Evolutionary conservation across 768 basidiomycete genomes (phyloP).

Genomic region (Erythrobasidium yunnanense): DNA sequence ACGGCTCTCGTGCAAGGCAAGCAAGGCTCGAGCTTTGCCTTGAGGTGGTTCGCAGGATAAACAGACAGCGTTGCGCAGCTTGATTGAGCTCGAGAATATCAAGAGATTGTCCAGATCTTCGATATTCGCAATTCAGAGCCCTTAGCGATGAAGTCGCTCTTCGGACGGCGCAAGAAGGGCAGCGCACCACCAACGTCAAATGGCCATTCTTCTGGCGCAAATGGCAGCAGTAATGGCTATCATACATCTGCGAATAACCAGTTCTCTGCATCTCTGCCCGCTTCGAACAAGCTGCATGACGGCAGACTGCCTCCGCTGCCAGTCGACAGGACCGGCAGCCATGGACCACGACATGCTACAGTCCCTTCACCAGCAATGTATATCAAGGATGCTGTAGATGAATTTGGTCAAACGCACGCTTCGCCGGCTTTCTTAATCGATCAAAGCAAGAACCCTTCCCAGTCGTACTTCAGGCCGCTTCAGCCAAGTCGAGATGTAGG

Average conservation of each 20-base stretch:
- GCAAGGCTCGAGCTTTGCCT: too few relatives aligned
- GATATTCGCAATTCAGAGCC: not conserved
- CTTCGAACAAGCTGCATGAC: slow-evolving; percentile 7
- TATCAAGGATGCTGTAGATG: not conserved
- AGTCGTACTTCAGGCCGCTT: not conserved
- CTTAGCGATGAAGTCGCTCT: not conserved
- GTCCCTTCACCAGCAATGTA: not conserved
- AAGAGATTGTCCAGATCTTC: too few relatives aligned
- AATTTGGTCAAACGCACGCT: not conserved
- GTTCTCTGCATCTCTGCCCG: slow-evolving; percentile 21
- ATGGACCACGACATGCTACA: not conserved
- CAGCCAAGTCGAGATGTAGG: not conserved
- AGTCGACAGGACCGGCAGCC: not conserved
- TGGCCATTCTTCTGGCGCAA: not conserved
- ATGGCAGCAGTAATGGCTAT: not conserved
- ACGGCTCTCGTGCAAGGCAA: too few relatives aligned
- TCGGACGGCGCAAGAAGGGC: slow-evolving; percentile 2
- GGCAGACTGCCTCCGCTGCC: not conserved
- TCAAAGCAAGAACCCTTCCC: not conserved
- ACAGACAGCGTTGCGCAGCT: too few relatives aligned
- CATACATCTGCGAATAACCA: not conserved
- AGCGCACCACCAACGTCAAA: not conserved
- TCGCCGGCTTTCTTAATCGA: not conserved
- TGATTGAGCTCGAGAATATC: too few relatives aligned
- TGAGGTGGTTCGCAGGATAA: too few relatives aligned